These are phyloP conservation scores for Podila clonocystis DNA, from an alignment of 192 early-diverging fungal genomes.

Conservation along the genomic window DNA sequence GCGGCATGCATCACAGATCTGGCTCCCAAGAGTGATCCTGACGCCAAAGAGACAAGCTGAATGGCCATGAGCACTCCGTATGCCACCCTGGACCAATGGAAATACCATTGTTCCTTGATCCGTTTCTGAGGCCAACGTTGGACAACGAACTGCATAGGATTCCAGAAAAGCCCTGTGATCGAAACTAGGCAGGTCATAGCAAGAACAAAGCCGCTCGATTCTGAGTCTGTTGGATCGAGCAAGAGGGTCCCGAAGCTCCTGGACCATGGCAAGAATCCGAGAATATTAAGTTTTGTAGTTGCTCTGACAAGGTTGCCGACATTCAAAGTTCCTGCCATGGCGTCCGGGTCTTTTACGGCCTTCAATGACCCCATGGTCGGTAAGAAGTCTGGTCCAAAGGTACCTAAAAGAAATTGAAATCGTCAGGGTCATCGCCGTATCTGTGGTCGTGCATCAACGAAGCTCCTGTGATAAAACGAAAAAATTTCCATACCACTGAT, in stretches of 20 bases:
- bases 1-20: neutral
- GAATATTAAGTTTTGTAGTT: neutral
- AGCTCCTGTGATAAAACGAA: neutral
- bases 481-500: slow-evolving; percentile 9
- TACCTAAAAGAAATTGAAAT: neutral
- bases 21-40: neutral
- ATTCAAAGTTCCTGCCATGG: slow-evolving; percentile 2
- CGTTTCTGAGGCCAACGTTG: slow-evolving; percentile 12
- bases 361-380: neutral
- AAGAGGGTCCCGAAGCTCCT: slow-evolving; percentile 4
- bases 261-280: slow-evolving; percentile 10
- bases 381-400: slow-evolving; percentile 7
- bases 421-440: neutral
- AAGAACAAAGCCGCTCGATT: neutral
- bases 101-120: slow-evolving; percentile 15
- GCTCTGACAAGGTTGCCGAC: neutral
- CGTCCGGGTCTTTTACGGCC: neutral
- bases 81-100: neutral
- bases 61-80: neutral
- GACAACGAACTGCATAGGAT: slow-evolving; percentile 11
- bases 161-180: slow-evolving; percentile 16
- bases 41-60: neutral
- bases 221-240: neutral
- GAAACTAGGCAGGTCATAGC: neutral
- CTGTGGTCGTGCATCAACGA: too few relatives aligned